These are phyloP conservation scores for Solidago caesia DNA, from an alignment of 129 eudicot genomes.

Conservation along the genomic window DNA sequence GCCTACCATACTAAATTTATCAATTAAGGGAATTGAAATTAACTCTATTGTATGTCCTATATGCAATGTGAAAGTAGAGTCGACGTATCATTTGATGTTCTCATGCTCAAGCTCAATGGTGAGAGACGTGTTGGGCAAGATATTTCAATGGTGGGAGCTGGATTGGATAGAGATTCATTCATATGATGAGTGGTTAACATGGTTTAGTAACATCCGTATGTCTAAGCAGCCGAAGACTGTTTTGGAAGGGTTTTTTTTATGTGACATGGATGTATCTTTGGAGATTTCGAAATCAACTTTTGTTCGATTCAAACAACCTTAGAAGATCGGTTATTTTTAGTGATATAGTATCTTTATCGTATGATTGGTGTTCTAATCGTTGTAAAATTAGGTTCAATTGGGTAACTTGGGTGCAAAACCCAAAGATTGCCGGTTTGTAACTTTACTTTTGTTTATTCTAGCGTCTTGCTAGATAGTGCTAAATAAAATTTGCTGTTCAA, in stretches of 20 bases:
- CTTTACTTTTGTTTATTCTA: neutral
- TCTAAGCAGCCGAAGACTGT: neutral
- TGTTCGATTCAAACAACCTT: neutral
- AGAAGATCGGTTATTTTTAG: neutral
- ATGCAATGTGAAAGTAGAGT: neutral
- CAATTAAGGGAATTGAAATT: neutral
- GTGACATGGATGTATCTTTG: neutral
- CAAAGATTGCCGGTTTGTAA: neutral
- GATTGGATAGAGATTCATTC: neutral
- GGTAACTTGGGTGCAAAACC: neutral
- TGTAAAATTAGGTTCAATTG: neutral
- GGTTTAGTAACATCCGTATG: neutral
- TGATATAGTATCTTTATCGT: neutral
- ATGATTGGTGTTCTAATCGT: neutral
- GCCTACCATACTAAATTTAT: neutral
- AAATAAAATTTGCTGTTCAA: neutral
- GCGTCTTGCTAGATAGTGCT: neutral
- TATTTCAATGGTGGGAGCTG: neutral
- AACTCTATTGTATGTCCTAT: neutral
- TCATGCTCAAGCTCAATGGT: neutral
- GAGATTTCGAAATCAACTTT: neutral
- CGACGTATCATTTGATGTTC: neutral
- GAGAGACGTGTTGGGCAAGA: neutral
- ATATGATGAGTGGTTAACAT: neutral
- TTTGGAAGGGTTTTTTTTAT: neutral